Conservation (phyloP, 352 stramenopile genomes). For the Ophiocytium majus region DNA sequence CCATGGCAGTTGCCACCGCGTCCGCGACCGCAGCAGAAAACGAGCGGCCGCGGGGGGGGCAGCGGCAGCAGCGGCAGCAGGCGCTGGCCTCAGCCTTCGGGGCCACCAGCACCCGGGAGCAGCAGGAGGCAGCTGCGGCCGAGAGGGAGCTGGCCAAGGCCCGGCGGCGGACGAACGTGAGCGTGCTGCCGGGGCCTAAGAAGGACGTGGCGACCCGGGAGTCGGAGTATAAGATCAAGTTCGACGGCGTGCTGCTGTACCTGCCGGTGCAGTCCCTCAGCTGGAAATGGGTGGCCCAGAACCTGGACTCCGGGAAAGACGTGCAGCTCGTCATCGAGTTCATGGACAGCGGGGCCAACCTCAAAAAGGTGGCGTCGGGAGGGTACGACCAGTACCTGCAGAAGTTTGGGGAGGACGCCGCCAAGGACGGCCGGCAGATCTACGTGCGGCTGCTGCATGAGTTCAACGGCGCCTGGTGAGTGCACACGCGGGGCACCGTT, state of each 20-base stretch:
- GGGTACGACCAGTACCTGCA: not conserved
- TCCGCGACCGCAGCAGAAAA: too few relatives aligned
- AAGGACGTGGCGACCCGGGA: not conserved
- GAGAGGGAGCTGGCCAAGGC: not conserved
- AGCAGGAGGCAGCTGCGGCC: not conserved
- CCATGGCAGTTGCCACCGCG: not conserved
- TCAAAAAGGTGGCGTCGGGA: not conserved
- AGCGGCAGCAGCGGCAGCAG: not conserved
- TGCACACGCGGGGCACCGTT: too few relatives aligned
- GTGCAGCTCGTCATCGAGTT: not conserved
- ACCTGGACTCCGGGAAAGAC: not conserved
- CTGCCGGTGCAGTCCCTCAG: not conserved
- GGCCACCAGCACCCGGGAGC: not conserved
- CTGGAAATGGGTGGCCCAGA: not conserved
- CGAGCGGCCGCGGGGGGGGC: not conserved
- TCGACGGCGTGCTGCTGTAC: not conserved
- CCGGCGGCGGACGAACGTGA: not conserved
- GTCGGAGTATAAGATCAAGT: not conserved
- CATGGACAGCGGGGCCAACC: not conserved
- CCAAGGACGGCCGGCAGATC: slow-evolving; percentile 7
- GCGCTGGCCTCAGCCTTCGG: not conserved
- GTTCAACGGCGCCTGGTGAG: not conserved
- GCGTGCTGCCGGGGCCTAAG: not conserved
- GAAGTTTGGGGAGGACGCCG: not conserved
- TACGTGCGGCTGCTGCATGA: not conserved